phyloP scores from a whole-genome alignment of 148 eudicot genomes.

The Diospyros kaki region DNA sequence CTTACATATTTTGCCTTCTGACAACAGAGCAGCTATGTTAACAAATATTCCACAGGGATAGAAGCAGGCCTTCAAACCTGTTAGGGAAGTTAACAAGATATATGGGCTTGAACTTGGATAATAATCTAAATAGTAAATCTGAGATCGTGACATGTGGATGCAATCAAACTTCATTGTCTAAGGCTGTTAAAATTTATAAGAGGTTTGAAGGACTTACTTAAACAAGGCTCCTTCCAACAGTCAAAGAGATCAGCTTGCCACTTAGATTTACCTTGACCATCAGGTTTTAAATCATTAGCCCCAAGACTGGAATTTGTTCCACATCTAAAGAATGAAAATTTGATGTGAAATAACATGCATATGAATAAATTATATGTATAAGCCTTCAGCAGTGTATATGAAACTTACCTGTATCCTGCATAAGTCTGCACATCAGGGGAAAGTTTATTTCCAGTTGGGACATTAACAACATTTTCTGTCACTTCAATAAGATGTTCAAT shows the following conservation, averaged over 20 bases:
- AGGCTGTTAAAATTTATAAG: not conserved
- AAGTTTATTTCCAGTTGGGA: slow-evolving; percentile 9
- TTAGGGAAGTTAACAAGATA: not conserved
- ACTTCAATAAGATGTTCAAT: slow-evolving; percentile 37
- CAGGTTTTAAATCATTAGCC: not conserved
- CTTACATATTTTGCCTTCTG: slow-evolving; percentile 25
- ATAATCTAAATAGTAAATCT: not conserved
- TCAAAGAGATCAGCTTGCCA: slow-evolving; percentile 25
- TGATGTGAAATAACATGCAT: not conserved
- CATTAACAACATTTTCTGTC: slow-evolving; percentile 21
- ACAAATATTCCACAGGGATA: slow-evolving; percentile 35
- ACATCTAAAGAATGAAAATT: not conserved
- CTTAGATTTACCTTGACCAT: slow-evolving; percentile 5
- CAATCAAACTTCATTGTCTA: not conserved
- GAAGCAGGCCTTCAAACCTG: slow-evolving; percentile 30
- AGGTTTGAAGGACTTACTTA: slow-evolving; percentile 10
- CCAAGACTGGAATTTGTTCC: not conserved
- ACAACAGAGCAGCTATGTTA: slow-evolving; percentile 22
- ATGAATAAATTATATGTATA: not conserved
- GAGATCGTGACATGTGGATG: not conserved
- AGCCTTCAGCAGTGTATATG: not conserved
- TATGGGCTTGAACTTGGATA: not conserved
- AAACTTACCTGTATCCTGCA: slow-evolving; percentile 3
- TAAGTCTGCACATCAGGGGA: not conserved
- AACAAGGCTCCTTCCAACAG: slow-evolving; percentile 19